Percentiles rank a stretch among this genome's conserved stretches.
Evolutionary conservation across 305 asterid species (phyloP).

Genomic region (Plantago lanceolata): DNA sequence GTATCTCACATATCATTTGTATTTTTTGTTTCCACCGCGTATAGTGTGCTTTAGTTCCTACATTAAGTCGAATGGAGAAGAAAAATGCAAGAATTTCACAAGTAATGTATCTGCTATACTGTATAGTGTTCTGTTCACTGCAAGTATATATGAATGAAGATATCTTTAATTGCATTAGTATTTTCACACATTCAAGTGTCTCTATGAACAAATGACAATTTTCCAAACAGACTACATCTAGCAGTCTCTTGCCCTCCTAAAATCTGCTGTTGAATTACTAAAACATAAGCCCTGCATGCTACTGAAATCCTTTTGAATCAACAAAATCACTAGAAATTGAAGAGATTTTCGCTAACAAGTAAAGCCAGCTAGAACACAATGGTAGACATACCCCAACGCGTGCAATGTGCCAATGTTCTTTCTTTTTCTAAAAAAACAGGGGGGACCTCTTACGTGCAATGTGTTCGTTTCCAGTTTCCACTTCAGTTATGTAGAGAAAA

Average conservation of each 20-base stretch:
- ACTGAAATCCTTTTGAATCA: conserved; percentile 54
- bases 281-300: conserved; percentile 44
- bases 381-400: too few species aligned
- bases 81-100: conserved; percentile 21
- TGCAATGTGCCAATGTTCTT: too few species aligned
- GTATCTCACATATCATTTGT: not conserved
- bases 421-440: too few species aligned
- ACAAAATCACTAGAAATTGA: too few species aligned
- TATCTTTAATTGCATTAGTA: not conserved
- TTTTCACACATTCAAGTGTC: not conserved
- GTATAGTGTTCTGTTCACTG: not conserved
- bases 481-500: too few species aligned
- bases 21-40: not conserved
- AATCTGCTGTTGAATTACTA: conserved; percentile 72
- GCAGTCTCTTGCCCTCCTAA: conserved; percentile 44
- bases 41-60: conserved; percentile 3
- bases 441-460: too few species aligned
- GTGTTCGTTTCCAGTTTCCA: too few species aligned
- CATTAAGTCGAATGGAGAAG: conserved; percentile 18
- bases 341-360: too few species aligned
- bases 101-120: conserved; percentile 11
- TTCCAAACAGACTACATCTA: conserved; percentile 4
- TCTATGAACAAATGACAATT: not conserved
- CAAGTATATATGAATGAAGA: not conserved
- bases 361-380: too few species aligned